Percentiles rank a stretch among this genome's conserved stretches.
Conservation (phyloP, 192 early-diverging fungal species). For the Entomortierella lignicola region DNA sequence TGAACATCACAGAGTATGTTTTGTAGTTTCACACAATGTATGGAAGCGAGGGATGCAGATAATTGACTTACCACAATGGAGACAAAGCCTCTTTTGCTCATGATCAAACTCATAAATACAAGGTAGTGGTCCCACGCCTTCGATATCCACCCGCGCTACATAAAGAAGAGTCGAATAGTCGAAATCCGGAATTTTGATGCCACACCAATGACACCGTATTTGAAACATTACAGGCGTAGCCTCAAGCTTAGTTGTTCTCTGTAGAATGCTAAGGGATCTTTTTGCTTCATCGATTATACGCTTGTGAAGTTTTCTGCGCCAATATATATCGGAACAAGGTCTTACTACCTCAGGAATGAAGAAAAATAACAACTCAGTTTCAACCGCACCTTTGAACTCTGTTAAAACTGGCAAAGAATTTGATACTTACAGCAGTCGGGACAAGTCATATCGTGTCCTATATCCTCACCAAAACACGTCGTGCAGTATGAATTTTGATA, state of each 20-base stretch:
- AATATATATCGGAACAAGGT: too few relatives aligned
- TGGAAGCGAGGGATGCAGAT: too few relatives aligned
- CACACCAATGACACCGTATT: slow-evolving; percentile 33
- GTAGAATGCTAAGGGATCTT: background rate
- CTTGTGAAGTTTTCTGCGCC: too few relatives aligned
- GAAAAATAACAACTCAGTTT: too few relatives aligned
- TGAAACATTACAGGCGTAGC: background rate
- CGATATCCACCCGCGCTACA: slow-evolving; percentile 13
- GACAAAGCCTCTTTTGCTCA: slow-evolving; percentile 26
- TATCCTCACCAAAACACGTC: background rate
- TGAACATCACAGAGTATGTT: too few relatives aligned
- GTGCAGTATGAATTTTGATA: background rate
- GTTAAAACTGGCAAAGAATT: too few relatives aligned
- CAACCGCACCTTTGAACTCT: too few relatives aligned
- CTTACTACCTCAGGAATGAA: too few relatives aligned
- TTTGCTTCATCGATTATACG: background rate
- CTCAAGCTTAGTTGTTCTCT: background rate
- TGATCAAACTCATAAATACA: slow-evolving; percentile 18
- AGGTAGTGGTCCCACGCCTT: slow-evolving; percentile 19
- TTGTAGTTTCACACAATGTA: too few relatives aligned
- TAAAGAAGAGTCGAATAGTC: background rate
- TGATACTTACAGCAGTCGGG: slow-evolving; percentile 5
- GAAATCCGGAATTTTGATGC: background rate
- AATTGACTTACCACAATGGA: slow-evolving; percentile 28
- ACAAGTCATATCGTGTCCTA: background rate